Base-by-base conservation (phyloP, 805 yeast genomes). In the Zygoascus flipseniorum region DNA sequence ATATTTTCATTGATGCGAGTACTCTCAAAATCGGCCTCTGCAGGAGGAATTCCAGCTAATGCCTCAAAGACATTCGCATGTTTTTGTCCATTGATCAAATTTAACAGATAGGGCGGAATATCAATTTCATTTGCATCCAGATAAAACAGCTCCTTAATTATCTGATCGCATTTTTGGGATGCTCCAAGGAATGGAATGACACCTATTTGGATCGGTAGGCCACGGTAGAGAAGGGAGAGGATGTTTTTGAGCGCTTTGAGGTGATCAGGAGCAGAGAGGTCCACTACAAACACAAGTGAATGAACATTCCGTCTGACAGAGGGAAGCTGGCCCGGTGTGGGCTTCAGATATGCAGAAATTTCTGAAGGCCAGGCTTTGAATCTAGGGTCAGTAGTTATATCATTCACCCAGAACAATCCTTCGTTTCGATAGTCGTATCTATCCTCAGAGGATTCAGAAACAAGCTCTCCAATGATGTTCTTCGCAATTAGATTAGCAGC, bases 191-290 rank as follows among this genome's bases (percentile, higher is more conserved):
- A 54, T 0, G 98, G 96, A n/a, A 92, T 71, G 2, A 92, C 57
- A 6, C 97, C 99, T 50, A 92, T 63, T 66, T 90, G 85, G 58
- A 89, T 85, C 0, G 96, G 87, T 16, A 86, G 74, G 1, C 81
- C 80, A 44, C 79, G 76, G 11, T 76, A 57, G 5, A 66, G 51
- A 20, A 70, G 51, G 42, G 60, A 56, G 44, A 61, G 43, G 1
- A 71, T 52, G 35, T 61, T 64, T 10, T 55, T 72, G n/a, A 81
- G 61, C 2, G 81, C 70, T 26, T 75, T 72, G 1, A 83, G 61
- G 35, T 86, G 84, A 2, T 71, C 69, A 13, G 71, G 70, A 56
- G 80, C 73, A 1, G 82, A 70, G 19, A 89, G 70, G 58, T 83
- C 82, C 11, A 90, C 63, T 0, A 78, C 86, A 61, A 92, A 82